These are phyloP conservation scores for Collariella sp. DNA, from an alignment of 495 filamentous ascomycete genomes.

Conservation along the genomic window DNA sequence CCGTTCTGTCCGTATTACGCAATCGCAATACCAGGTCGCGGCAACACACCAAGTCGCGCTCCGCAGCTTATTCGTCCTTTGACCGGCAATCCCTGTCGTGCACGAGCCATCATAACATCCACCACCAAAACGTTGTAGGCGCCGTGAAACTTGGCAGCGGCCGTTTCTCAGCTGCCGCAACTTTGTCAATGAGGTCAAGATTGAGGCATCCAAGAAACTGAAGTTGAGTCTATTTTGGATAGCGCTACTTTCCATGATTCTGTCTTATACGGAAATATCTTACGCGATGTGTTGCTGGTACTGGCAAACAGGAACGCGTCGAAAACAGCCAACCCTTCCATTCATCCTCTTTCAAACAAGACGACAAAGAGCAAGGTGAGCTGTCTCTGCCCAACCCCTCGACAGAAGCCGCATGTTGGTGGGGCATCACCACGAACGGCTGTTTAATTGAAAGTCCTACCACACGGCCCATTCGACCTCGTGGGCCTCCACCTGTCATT, in stretches of 20 bases:
- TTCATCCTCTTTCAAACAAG: no score
- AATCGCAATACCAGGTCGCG: neutral
- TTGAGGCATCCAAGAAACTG: no score
- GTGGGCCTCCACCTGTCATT: neutral
- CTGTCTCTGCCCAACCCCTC: neutral
- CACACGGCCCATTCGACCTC: conserved; percentile 5
- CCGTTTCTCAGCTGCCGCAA: neutral
- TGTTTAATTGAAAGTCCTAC: neutral
- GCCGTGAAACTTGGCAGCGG: conserved; percentile 21
- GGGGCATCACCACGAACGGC: no score
- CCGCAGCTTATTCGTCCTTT: conserved; percentile 2
- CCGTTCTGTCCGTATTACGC: neutral
- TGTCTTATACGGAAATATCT: no score
- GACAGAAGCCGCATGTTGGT: no score
- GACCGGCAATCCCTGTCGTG: conserved; percentile 3
- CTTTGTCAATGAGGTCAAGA: neutral
- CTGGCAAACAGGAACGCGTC: no score
- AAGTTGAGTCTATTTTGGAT: no score
- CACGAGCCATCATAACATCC: conserved; percentile 12
- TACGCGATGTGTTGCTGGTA: no score
- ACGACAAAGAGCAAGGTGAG: no score
- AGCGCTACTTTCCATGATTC: no score
- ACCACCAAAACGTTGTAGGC: neutral
- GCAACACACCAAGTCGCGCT: neutral
- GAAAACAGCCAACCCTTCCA: no score